Conservation (phyloP, 345 rosid genomes). For the Excoecaria cochinchinensis region DNA sequence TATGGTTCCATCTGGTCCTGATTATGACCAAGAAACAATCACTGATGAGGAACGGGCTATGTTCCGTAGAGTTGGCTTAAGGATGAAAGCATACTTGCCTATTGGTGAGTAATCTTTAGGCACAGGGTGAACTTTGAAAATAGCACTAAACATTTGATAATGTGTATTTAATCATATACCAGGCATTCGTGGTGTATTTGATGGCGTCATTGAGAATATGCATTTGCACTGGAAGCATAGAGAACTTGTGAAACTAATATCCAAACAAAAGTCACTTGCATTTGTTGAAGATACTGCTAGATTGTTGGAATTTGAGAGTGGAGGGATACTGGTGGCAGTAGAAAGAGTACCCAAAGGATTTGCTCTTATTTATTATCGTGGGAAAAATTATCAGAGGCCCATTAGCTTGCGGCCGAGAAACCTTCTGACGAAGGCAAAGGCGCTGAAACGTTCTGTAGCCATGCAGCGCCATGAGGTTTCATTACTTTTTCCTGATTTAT, state of each 20-base stretch:
- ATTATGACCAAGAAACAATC: conserved; percentile 94
- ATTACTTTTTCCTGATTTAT: conserved; percentile 7
- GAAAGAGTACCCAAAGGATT: conserved; percentile 94
- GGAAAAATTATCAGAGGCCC: conserved; percentile 88
- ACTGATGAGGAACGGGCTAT: conserved; percentile 87
- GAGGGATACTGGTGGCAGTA: conserved; percentile 91
- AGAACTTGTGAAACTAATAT: conserved; percentile 93
- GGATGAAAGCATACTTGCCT: conserved; percentile 92
- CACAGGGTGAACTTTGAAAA: conserved; percentile 4
- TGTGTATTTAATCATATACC: conserved; percentile 19
- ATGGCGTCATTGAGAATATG: conserved; percentile 98
- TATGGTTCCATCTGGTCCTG: conserved; percentile 95
- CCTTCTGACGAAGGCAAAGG: conserved; percentile 93
- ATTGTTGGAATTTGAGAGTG: conserved; percentile 89
- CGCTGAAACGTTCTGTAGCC: conserved; percentile 88
- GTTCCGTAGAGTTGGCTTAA: conserved; percentile 92
- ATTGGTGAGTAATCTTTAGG: conserved; percentile 54
- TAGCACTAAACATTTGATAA: conserved; percentile 21
- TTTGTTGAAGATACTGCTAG: conserved; percentile 94
- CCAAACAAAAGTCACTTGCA: conserved; percentile 84
- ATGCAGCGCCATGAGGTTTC: conserved; percentile 97
- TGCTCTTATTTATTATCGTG: conserved; percentile 85
- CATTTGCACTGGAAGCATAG: conserved; percentile 99
- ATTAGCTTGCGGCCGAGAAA: conserved; percentile 89
- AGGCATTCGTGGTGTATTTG: conserved; percentile 99